Base-by-base conservation (phyloP, 1,139 yeast species). In the Pichia cactophila region DNA sequence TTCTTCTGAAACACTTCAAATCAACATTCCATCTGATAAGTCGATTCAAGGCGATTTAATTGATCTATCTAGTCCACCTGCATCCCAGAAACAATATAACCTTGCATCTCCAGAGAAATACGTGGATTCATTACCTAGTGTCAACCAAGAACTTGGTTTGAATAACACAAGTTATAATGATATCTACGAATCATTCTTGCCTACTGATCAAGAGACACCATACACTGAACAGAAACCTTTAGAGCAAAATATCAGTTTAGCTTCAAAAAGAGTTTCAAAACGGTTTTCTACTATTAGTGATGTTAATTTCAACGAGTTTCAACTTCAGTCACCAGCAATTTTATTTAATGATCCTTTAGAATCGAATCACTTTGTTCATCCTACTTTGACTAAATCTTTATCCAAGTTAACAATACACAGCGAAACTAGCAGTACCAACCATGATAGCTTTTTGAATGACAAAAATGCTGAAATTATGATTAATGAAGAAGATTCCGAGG, bases 341-440 rank as follows among this genome's bases (percentile, higher is more conserved):
- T 56, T 55, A 3, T 58, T 53, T 46, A 55, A 54, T 43, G 60
- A 60, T 40, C 65, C 63, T 8, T 56, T 54, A 23, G 53, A 59
- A 44, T 8, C 38, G 8, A 35, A 35, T 11, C 20, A 52, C 16
- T 45, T 60, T 42, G 52, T 60, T n/a, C 56, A 59, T 16, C 55
- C 56, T 26, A 26, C 50, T 5, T 41, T 50, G 14, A 44, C 33
- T 16, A 43, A 45, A 35, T 50, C 54, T 7, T 39, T 44, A 28
- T 50, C 53, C 0, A 49, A 47, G 46, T 43, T 50, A 26, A 46
- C 51, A 9, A 38, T 36, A n/a, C 45, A 38, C n/a, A 38, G 23
- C 10, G 41, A 38, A 16, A 14, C 35, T 11, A 14, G 2, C n/a
- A 31, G n/a, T 35, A 2, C 26, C 5, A 3, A 35, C 16, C 37